Base-by-base conservation (phyloP, 2,329 filamentous ascomycete species). In the Fusarium napiforme region DNA sequence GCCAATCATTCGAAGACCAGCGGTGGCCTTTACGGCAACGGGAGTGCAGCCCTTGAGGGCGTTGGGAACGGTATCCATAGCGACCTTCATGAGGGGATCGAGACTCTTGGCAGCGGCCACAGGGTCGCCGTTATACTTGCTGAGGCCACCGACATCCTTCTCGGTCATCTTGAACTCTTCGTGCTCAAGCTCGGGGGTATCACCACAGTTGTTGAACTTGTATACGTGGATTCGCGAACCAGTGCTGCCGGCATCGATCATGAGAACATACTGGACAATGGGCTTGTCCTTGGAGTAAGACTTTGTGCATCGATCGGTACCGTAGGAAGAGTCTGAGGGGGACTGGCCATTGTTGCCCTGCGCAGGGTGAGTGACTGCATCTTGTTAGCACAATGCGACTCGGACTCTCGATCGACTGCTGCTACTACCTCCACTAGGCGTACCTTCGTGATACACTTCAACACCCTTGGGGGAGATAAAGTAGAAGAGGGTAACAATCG, bases 171-270 rank as follows among this genome's bases (percentile, higher is more conserved):
- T 92, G 84, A 99, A 99, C 66, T 93, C 89, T 81, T 99, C 96
- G 80, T 91, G 87, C 84, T 99, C 96, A 57, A 99, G 89, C 84
- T 98, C 95, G 32, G 96, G 96, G n/a, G 95, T 95, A 12, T 94
- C 85, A 18, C 95, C 96, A 85, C 96, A 99, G 86, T 98, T 98
- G 88, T 98, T 98, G 90, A 98, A 99, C 81, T 95, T 93, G 88
- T 98, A 99, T 67, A 98, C 95, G 85, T 99, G 97, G 81, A 99
- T 98, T 78, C 96, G 93, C 69, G 96, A 98, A 69, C 96, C 96
- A 61, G 96, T 98, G 86, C 95, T 98, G 78, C 96, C 96, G 53
- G 96, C 96, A 83, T 99, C 96, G 79, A 99, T 94, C 96, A 99
- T 99, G 79, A 98, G 89, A 70, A 96, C 97, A 85, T 98, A 99